phyloP scores from a whole-genome alignment of 768 basidiomycete species.

The Lactarius psammicola region DNA sequence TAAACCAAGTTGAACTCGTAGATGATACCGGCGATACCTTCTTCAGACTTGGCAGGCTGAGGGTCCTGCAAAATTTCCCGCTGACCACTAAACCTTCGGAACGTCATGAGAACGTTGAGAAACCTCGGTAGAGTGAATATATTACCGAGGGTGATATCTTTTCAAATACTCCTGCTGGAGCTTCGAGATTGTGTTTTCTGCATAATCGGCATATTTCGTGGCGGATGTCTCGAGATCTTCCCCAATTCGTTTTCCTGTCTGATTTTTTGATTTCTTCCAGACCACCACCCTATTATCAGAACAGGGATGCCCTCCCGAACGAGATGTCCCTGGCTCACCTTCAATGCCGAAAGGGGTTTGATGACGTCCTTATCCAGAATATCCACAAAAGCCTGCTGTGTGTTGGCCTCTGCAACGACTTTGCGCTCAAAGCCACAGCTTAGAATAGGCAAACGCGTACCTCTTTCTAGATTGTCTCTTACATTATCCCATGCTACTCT shows the following conservation, averaged over 20 bases:
- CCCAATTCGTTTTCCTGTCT: background rate
- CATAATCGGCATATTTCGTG: background rate
- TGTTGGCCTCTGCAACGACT: background rate
- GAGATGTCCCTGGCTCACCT: background rate
- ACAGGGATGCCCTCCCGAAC: too few relatives aligned
- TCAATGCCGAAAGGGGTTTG: background rate
- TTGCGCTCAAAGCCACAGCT: background rate
- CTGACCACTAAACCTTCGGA: background rate
- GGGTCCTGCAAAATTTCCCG: too few relatives aligned
- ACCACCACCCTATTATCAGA: background rate
- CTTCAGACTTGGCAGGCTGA: too few relatives aligned
- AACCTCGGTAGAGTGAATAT: background rate
- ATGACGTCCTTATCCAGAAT: background rate
- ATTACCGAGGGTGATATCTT: background rate
- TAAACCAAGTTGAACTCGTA: background rate
- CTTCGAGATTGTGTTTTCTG: background rate
- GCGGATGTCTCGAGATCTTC: background rate
- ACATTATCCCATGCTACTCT: background rate
- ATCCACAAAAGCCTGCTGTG: background rate
- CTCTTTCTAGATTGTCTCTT: background rate
- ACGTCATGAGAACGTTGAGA: background rate
- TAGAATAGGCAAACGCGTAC: background rate
- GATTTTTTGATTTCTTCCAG: background rate
- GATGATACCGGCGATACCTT: background rate
- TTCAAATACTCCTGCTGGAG: background rate